These are phyloP conservation scores for Paratrimastix pyriformis DNA, from an alignment of 78 protist species.

Conservation along the genomic window DNA sequence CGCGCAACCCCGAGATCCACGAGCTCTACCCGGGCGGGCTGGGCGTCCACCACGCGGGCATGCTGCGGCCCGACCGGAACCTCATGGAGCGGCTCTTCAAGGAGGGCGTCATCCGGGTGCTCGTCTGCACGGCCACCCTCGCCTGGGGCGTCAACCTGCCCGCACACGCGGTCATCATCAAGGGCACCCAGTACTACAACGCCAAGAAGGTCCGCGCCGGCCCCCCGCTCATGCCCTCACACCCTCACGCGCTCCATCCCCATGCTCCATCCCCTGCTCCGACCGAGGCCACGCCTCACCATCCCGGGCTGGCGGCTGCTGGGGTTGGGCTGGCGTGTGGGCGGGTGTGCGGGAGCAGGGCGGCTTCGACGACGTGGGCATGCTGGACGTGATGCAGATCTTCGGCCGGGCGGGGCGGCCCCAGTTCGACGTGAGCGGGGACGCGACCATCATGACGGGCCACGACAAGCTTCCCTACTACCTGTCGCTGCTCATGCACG, in stretches of 20 bases:
- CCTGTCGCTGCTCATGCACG: conserved; percentile 32
- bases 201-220: conserved; percentile 13
- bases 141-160: conserved; percentile 99
- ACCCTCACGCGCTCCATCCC: no score
- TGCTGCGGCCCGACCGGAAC: conserved; percentile 77
- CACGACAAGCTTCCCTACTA: conserved; percentile 69
- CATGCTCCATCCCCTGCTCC: no score
- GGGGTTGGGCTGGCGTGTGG: no score
- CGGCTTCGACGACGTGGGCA: conserved; percentile 66
- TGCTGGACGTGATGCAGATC: conserved; percentile 90
- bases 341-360: conserved; percentile 66
- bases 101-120: conserved; percentile 54
- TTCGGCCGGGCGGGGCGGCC: conserved; percentile 99
- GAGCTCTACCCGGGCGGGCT: conserved; percentile 44
- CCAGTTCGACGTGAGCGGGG: conserved; percentile 88
- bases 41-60: conserved; percentile 91
- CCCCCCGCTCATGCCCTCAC: no score
- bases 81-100: conserved; percentile 75
- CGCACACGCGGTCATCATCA: conserved; percentile 90
- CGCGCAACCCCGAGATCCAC: no score
- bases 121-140: conserved; percentile 88
- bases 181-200: conserved; percentile 84
- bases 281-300: neutral
- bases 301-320: conserved; percentile 3
- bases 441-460: conserved; percentile 82